Evolutionary conservation across 2,329 filamentous ascomycete species (phyloP).

Genomic region (Colletotrichum tofieldiae): DNA sequence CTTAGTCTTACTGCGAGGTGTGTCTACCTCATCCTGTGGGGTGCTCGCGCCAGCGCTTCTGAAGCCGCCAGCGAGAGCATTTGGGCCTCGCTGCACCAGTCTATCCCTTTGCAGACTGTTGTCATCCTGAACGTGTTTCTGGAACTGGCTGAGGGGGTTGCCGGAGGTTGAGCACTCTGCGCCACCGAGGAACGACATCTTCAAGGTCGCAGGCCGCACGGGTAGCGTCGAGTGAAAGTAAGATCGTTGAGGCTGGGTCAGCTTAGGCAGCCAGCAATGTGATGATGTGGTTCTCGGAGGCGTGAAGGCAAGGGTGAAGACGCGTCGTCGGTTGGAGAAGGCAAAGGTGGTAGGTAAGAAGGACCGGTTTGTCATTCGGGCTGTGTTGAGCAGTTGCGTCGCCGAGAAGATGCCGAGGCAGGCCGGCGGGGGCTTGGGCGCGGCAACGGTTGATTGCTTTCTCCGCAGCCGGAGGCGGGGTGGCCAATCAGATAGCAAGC

Average conservation of each 20-base stretch:
- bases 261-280: not conserved
- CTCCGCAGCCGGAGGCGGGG: conserved; percentile 43
- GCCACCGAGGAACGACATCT: conserved; percentile 96
- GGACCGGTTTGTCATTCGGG: conserved; percentile 34
- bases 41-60: conserved; percentile 78
- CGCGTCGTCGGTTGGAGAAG: conserved; percentile 9
- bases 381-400: conserved; percentile 11
- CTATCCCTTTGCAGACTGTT: conserved; percentile 94
- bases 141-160: conserved; percentile 97
- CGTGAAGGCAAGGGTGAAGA: not conserved
- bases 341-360: not conserved
- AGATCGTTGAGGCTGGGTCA: not conserved
- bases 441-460: conserved; percentile 31
- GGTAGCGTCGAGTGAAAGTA: not conserved
- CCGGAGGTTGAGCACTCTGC: conserved; percentile 96
- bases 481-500: conserved; percentile 21
- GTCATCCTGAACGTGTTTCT: conserved; percentile 97
- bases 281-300: not conserved
- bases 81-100: conserved; percentile 82
- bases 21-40: conserved; percentile 79
- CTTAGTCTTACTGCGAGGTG: not conserved
- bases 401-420: conserved; percentile 42
- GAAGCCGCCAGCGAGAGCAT: conserved; percentile 82
- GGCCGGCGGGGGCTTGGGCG: conserved; percentile 36
- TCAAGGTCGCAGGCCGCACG: conserved; percentile 45